phyloP scores from a whole-genome alignment of 768 basidiomycete species.

The Pleurotus citrinopileatus region DNA sequence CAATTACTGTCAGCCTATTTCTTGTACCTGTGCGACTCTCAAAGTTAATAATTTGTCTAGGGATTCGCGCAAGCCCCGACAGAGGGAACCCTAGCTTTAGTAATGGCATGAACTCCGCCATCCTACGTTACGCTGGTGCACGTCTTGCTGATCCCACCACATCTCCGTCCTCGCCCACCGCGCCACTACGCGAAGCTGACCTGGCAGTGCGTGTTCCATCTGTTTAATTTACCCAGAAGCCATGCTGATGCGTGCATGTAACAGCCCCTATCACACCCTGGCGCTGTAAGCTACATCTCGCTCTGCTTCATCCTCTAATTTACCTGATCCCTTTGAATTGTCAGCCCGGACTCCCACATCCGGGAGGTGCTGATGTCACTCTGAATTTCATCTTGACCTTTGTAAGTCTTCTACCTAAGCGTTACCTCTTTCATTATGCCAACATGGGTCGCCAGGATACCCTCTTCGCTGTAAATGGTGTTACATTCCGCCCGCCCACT shows the following conservation, averaged over 20 bases:
- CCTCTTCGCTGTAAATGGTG: constrained; percentile 29
- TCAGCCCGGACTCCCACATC: constrained; percentile 23
- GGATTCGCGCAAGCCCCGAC: constrained; percentile 26
- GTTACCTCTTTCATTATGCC: background rate
- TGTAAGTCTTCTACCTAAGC: no score
- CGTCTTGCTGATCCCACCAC: constrained; percentile 25
- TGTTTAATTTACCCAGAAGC: constrained; percentile 24
- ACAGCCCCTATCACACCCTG: no score
- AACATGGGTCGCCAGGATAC: constrained; percentile 4
- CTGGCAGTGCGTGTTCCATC: constrained; percentile 18
- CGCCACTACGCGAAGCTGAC: constrained; percentile 25
- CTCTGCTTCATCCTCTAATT: no score
- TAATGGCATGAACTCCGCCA: constrained; percentile 38
- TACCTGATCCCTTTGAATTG: no score
- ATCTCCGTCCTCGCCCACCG: constrained; percentile 7
- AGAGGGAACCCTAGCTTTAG: constrained; percentile 23
- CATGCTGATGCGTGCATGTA: no score
- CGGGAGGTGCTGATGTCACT: constrained; percentile 17
- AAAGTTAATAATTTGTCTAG: no score
- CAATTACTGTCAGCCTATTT: no score
- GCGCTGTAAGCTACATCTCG: no score
- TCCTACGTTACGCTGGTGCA: constrained; percentile 36
- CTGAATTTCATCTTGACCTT: no score
- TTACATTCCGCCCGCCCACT: constrained; percentile 25
- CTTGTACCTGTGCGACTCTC: no score